These are phyloP conservation scores for Geosiphon pyriformis DNA, from an alignment of 192 early-diverging fungal species.

Conservation along the genomic window DNA sequence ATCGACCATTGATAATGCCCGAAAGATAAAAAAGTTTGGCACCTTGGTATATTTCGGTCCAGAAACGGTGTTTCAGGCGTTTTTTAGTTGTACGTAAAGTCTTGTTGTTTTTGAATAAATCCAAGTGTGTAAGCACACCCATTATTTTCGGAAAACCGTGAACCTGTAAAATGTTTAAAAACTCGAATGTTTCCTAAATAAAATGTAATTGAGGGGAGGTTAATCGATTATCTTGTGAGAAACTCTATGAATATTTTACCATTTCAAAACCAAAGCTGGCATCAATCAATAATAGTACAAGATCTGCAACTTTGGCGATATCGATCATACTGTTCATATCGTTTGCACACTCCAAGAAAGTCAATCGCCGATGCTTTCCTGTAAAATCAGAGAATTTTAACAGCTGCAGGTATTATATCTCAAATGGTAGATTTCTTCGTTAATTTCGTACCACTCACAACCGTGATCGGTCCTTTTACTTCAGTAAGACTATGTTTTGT, in stretches of 20 bases:
- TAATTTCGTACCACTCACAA: constrained; percentile 69
- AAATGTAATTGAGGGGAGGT: neutral
- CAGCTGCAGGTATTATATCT: neutral
- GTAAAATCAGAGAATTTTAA: neutral
- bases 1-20: constrained; percentile 90
- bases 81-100: constrained; percentile 84
- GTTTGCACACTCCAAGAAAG: constrained; percentile 95
- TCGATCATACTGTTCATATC: constrained; percentile 98
- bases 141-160: constrained; percentile 98
- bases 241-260: constrained; percentile 34
- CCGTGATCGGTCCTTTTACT: constrained; percentile 94
- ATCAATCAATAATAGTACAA: constrained; percentile 92
- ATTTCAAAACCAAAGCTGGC: constrained; percentile 99
- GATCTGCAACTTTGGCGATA: constrained; percentile 92
- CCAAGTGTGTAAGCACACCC: constrained; percentile 96
- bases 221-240: neutral
- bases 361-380: constrained; percentile 89
- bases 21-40: constrained; percentile 99
- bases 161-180: constrained; percentile 92
- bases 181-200: constrained; percentile 92
- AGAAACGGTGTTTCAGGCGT: constrained; percentile 95
- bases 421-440: neutral
- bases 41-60: constrained; percentile 99
- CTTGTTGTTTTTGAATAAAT: constrained; percentile 94
- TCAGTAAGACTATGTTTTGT: constrained; percentile 89